phyloP scores from a whole-genome alignment of 1,284 basidiomycete genomes.

The Leccinum fallax region DNA sequence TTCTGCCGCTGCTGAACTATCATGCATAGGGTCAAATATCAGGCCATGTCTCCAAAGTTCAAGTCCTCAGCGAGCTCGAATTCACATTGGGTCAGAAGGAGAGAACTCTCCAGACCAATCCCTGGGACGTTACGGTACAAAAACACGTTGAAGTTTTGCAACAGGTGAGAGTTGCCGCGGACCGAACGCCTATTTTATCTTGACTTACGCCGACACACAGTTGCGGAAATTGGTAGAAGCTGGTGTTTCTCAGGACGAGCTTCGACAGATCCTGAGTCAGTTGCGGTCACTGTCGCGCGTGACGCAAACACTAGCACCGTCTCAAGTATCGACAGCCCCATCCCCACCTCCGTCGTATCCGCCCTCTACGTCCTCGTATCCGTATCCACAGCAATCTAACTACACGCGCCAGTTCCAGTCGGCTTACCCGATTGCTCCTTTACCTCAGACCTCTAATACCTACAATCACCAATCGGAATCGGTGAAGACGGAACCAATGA shows the following conservation, averaged over 20 bases:
- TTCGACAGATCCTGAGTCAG: slow-evolving; percentile 79
- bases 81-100: slow-evolving; percentile 78
- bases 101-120: slow-evolving; percentile 63
- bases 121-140: slow-evolving; percentile 62
- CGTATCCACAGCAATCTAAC: slow-evolving; percentile 34
- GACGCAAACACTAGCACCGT: slow-evolving; percentile 37
- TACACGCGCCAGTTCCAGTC: slow-evolving; percentile 28
- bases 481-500: slow-evolving; percentile 34
- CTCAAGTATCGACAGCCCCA: slow-evolving; percentile 35
- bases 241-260: slow-evolving; percentile 78
- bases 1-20: background rate
- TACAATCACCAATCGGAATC: slow-evolving; percentile 29
- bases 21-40: slow-evolving; percentile 34
- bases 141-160: slow-evolving; percentile 71
- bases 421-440: slow-evolving; percentile 17
- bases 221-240: slow-evolving; percentile 76
- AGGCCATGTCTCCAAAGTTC: slow-evolving; percentile 61
- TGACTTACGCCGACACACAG: slow-evolving; percentile 41
- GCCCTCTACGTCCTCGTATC: slow-evolving; percentile 32
- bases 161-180: slow-evolving; percentile 54
- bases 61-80: slow-evolving; percentile 80
- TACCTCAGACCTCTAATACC: slow-evolving; percentile 17
- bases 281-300: slow-evolving; percentile 65
- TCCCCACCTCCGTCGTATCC: slow-evolving; percentile 29
- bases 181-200: slow-evolving; percentile 6